phyloP scores from a whole-genome alignment of 2,329 filamentous ascomycete genomes.

The Pseudocercospora pini-densiflorae region DNA sequence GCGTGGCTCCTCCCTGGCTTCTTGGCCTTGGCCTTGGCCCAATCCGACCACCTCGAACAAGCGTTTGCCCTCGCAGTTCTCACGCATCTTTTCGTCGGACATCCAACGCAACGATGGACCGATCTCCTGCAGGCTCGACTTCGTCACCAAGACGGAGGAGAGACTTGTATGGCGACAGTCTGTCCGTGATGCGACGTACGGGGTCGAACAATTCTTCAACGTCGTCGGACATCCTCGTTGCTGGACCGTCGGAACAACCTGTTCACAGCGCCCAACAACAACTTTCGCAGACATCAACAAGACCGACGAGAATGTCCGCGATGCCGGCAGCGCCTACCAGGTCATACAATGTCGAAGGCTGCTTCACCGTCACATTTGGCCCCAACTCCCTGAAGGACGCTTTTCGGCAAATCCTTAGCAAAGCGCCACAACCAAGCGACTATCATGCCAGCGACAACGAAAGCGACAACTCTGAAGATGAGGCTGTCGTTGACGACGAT shows the following conservation, averaged over 20 bases:
- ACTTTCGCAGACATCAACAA: background rate
- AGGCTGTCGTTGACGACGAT: constrained; percentile 9
- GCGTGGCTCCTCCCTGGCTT: background rate
- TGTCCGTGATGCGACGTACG: constrained; percentile 20
- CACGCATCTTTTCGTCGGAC: background rate
- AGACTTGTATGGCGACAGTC: constrained; percentile 5
- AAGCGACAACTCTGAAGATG: background rate
- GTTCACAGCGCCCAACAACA: background rate
- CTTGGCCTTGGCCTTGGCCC: constrained; percentile 2
- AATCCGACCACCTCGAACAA: background rate
- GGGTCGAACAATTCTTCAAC: constrained; percentile 29
- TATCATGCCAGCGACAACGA: background rate
- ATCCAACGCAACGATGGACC: constrained; percentile 9
- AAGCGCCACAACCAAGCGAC: constrained; percentile 1
- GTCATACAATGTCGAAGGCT: constrained; percentile 11
- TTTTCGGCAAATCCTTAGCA: constrained; percentile 19
- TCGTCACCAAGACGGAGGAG: constrained; percentile 22
- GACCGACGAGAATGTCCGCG: background rate
- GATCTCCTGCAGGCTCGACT: constrained; percentile 1
- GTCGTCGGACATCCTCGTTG: constrained; percentile 36
- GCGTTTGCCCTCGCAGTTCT: background rate
- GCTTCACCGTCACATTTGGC: constrained; percentile 23
- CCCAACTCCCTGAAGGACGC: constrained; percentile 17
- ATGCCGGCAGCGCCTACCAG: background rate
- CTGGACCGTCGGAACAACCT: constrained; percentile 17